Evolutionary conservation across 106 monocot genomes (phyloP).

Genomic region (Phalaenopsis equestris): DNA sequence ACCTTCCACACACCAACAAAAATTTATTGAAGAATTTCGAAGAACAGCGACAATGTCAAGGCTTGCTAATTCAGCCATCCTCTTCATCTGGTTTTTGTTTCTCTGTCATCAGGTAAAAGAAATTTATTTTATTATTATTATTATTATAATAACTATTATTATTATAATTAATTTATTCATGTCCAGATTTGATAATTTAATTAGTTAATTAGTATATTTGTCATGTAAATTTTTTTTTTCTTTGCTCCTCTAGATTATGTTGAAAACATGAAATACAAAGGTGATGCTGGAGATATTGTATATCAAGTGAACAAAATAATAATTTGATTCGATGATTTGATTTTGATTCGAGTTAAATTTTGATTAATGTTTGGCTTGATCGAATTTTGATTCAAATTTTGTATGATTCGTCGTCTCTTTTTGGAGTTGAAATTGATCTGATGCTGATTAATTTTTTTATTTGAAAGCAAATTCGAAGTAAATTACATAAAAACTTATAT

Average conservation of each 20-base stretch:
- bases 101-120: not conserved
- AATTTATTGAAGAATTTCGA: not conserved
- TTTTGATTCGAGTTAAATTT: not conserved
- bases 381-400: no score
- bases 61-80: not conserved
- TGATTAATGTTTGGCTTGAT: no score
- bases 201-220: no score
- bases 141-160: no score
- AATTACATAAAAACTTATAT: no score
- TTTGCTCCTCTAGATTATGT: not conserved
- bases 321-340: not conserved
- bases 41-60: not conserved
- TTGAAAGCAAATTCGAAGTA: no score
- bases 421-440: no score
- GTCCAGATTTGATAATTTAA: no score
- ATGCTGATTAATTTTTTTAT: no score
- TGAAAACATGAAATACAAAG: not conserved
- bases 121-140: not conserved
- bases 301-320: not conserved
- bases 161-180: no score
- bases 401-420: no score
- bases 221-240: no score
- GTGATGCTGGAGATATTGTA: not conserved
- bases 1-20: not conserved
- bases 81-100: constrained; percentile 1